A percentile compares a stretch with the other conserved stretches of the same genome.
Evolutionary conservation across 73 alveolate species (phyloP).

Genomic region (Paramecium bursaria): DNA sequence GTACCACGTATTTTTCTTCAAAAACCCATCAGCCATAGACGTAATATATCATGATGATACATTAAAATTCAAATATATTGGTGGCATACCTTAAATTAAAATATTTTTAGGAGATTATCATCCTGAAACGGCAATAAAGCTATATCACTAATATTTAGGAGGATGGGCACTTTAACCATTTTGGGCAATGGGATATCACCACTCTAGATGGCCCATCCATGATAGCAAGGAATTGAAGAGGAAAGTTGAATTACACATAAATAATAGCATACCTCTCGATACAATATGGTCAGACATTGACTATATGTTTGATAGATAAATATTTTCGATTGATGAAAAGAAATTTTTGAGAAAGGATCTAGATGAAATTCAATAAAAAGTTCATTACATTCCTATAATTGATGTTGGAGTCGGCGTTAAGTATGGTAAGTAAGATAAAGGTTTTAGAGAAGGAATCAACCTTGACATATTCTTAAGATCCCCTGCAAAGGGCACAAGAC

Average conservation of each 20-base stretch:
- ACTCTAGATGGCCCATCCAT: slow-evolving; percentile 77
- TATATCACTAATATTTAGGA: slow-evolving; percentile 70
- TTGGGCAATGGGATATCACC: slow-evolving; percentile 84
- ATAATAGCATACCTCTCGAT: slow-evolving; percentile 76
- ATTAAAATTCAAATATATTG: slow-evolving; percentile 56
- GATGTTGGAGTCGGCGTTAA: slow-evolving; percentile 78
- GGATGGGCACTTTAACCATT: slow-evolving; percentile 81
- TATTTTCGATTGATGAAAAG: slow-evolving; percentile 64
- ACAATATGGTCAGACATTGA: slow-evolving; percentile 84
- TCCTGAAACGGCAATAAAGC: slow-evolving; percentile 68
- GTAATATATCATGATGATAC: slow-evolving; percentile 23
- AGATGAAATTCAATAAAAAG: slow-evolving; percentile 47
- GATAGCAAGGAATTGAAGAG: slow-evolving; percentile 55
- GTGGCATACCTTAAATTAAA: slow-evolving; percentile 56
- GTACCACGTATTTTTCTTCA: slow-evolving; percentile 50
- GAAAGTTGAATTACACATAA: slow-evolving; percentile 56
- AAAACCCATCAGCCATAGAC: slow-evolving; percentile 59
- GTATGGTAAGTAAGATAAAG: slow-evolving; percentile 52
- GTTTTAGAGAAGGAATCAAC: slow-evolving; percentile 61
- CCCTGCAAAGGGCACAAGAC: slow-evolving; percentile 62
- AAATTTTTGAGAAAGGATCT: slow-evolving; percentile 33
- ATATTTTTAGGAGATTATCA: slow-evolving; percentile 63
- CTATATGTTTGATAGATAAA: slow-evolving; percentile 74
- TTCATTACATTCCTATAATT: slow-evolving; percentile 67
- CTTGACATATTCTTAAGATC: slow-evolving; percentile 66